Base-by-base conservation (phyloP, 805 yeast species). In the Wickerhamiella shivajii region DNA sequence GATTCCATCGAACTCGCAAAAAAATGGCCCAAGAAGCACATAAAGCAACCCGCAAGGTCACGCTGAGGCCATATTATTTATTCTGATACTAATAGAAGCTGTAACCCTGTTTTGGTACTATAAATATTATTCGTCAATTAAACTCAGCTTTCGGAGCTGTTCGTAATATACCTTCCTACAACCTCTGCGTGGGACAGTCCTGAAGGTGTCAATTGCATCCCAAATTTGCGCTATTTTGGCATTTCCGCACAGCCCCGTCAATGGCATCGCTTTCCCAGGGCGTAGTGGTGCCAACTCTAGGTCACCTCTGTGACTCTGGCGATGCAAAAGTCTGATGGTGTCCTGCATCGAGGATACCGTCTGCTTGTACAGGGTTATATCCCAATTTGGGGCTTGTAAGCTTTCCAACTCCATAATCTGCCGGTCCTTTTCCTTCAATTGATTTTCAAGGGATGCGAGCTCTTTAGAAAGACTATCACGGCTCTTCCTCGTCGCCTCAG, bases 1-100 rank as follows among this genome's bases (percentile, higher is more conserved):
- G 62, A 59, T 1, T 55, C 63, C 14, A 78, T 90, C n/a, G 96
- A 90, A 45, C 45, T 52, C 31, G 93, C 74, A 0, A 57, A 66
- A 2, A 81, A 84, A 52, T 85, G 95, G 95, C 93, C 56, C 11
- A 13, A 11, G 3, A 14, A 16, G 20, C 15, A 10, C 8, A 12
- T 9, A n/a, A 8, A 8, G 15, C 15, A 7, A 21, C 9, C 9
- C 10, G 23, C 9, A 9, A 9, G 10, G 10, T 9, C 9, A 9
- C 10, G 23, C 23, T 21, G 10, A 9, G 23, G 9, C 10, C 10
- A 21, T 11, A n/a, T n/a, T n/a, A n/a, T n/a, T n/a, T 24, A 24
- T 24, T 24, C 12, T 24, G 12, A 24, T 11, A 7, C 14, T 13
- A 24, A 8, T 13, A 13, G 27, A 11, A 24, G 27, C n/a, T n/a